Evolutionary conservation across 2,329 filamentous ascomycete genomes (phyloP), one percentile per base, ranked within the genome.

Genomic region (Claviceps paspali): DNA sequence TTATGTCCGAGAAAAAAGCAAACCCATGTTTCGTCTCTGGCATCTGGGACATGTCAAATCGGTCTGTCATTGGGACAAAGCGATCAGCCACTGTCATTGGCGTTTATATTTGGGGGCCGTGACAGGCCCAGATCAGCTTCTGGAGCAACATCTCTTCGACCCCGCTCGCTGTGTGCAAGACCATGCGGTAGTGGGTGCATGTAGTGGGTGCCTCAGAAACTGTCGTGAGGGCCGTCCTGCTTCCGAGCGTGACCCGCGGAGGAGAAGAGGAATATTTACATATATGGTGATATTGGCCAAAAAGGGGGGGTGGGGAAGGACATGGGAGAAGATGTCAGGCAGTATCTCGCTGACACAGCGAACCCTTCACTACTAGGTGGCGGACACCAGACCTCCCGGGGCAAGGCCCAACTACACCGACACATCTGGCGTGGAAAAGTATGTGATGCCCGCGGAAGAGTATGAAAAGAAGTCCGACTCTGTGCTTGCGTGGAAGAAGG

Each of bases 401-500:
- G 75, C 79, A 44, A 78, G 82, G 44, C 76, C 75, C 43, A 87
- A 95, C 59, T 85, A 82, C 61, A 80, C 73, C 46, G 87, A 93
- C 61, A 71, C 82, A 31, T 80, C 81, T 30, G 70, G 74, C 8
- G 85, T 95, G 5, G 76, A 86, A 39, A 95, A 95, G 63, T 96
- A 91, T 57, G 75, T 81, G 44, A 81, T 98, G 70, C 83, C 86
- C n/a, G 67, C 72, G 36, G 70, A 79, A 35, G 81, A 87, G 52
- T 98, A 98, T 61, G 85, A 86, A 55, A 75, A 76, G 51, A 85
- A 87, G 52, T 67, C 76, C 30, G 84, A 95, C 60, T 88, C 82
- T 3, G 91, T 98, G 11, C 72, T 95, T 18, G 83, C 87, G 5
- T 96, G 86, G 86, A 98, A 98, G 63, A 88, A 83, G 62, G 66